Evolutionary conservation across 176 grass and related monocot genomes (phyloP).

Genomic region (Triticum monococcum): DNA sequence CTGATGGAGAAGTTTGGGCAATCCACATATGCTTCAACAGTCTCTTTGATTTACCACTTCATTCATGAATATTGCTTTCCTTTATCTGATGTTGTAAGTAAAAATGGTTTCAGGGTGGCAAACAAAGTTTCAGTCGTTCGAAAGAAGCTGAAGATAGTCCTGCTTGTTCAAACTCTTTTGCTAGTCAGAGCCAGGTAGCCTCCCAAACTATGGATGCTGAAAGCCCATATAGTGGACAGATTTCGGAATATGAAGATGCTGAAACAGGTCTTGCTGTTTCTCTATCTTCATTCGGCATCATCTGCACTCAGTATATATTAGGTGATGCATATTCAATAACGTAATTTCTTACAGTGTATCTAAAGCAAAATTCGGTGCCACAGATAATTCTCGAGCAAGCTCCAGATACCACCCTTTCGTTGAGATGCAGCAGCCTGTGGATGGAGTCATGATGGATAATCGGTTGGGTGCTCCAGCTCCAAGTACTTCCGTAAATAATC

Average conservation of each 20-base stretch:
- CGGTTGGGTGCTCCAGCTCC: constrained; percentile 41
- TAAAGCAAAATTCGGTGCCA: constrained; percentile 90
- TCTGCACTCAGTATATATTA: constrained; percentile 57
- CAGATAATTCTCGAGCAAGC: constrained; percentile 90
- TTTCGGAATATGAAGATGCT: constrained; percentile 97
- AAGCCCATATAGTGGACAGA: constrained; percentile 90
- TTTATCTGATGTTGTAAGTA: background rate
- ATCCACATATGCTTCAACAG: background rate
- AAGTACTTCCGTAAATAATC: constrained; percentile 58
- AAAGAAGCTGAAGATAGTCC: constrained; percentile 95
- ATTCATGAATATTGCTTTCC: constrained; percentile 21
- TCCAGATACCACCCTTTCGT: constrained; percentile 95
- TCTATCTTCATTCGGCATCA: constrained; percentile 57
- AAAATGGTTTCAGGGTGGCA: constrained; percentile 70
- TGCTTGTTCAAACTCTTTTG: constrained; percentile 83
- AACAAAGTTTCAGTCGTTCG: constrained; percentile 65
- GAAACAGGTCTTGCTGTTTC: constrained; percentile 90
- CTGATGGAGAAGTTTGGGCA: background rate
- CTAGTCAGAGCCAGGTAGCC: constrained; percentile 76
- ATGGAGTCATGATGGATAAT: constrained; percentile 68
- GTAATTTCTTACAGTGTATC: constrained; percentile 72
- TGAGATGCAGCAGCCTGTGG: constrained; percentile 97
- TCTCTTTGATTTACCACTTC: background rate
- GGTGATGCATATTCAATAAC: constrained; percentile 60
- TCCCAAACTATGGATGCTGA: constrained; percentile 83